Conservation (phyloP, 352 stramenopile species). For the Globisporangium spinosum region DNA sequence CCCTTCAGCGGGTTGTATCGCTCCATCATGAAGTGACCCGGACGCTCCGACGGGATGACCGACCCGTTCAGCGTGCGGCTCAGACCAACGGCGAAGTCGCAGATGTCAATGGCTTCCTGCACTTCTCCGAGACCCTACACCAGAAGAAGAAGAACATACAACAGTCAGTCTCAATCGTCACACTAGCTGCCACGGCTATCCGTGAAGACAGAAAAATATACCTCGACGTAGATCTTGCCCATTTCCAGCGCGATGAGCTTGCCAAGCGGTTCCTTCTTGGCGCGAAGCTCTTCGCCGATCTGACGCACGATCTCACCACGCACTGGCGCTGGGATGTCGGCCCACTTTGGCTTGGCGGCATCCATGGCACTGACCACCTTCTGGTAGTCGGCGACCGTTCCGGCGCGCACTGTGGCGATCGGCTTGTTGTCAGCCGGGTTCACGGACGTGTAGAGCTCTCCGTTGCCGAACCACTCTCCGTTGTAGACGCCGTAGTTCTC, state of each 20-base stretch:
- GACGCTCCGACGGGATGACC: slow-evolving; percentile 89
- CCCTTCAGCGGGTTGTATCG: slow-evolving; percentile 91
- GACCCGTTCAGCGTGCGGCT: slow-evolving; percentile 86
- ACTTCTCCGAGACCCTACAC: slow-evolving; percentile 87
- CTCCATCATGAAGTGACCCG: slow-evolving; percentile 93
- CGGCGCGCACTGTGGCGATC: slow-evolving; percentile 81
- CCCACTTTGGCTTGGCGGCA: slow-evolving; percentile 80
- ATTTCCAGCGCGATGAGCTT: slow-evolving; percentile 91
- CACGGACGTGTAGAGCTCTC: slow-evolving; percentile 76
- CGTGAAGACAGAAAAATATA: slow-evolving; percentile 16
- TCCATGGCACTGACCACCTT: slow-evolving; percentile 81
- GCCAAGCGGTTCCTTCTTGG: slow-evolving; percentile 87
- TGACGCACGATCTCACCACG: slow-evolving; percentile 91
- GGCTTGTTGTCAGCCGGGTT: slow-evolving; percentile 80
- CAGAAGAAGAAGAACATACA: background rate
- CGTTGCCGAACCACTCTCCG: slow-evolving; percentile 85
- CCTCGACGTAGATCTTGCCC: slow-evolving; percentile 92
- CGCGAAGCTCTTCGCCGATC: slow-evolving; percentile 87
- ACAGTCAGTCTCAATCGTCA: background rate
- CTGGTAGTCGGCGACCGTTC: slow-evolving; percentile 83
- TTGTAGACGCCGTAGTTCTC: slow-evolving; percentile 86
- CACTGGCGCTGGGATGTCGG: slow-evolving; percentile 76
- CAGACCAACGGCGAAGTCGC: slow-evolving; percentile 91
- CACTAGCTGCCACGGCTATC: background rate
- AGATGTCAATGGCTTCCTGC: slow-evolving; percentile 93